A percentile compares a stretch with the other conserved stretches of the same genome.
phyloP scores from a whole-genome alignment of 164 flowering plant species.

The Liriodendron chinense region DNA sequence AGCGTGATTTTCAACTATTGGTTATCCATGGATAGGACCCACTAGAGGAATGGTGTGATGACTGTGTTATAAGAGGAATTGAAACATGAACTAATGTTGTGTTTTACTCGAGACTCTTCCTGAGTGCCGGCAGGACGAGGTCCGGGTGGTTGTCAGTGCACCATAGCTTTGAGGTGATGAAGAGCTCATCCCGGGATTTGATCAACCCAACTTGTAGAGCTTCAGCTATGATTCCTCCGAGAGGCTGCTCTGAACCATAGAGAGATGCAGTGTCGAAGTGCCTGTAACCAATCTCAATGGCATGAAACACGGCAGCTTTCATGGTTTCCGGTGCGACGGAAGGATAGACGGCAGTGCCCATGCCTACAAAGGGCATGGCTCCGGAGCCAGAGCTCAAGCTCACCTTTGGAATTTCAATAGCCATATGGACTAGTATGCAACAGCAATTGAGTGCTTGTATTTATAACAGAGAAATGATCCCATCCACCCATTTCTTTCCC shows the following conservation, averaged over 20 bases:
- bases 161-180: conserved; percentile 46
- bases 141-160: conserved; percentile 20
- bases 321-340: conserved; percentile 1
- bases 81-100: no score
- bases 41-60: neutral
- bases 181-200: conserved; percentile 27
- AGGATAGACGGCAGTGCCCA: conserved; percentile 14
- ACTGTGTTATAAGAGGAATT: conserved; percentile 20
- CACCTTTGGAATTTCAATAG: conserved; percentile 11
- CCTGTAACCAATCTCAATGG: conserved; percentile 32
- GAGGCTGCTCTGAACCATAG: conserved; percentile 27
- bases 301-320: conserved; percentile 13
- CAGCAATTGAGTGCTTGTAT: no score
- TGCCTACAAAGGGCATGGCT: conserved; percentile 20
- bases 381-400: conserved; percentile 13
- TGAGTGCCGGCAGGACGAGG: conserved; percentile 34
- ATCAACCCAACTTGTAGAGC: conserved; percentile 29
- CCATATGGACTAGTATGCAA: neutral
- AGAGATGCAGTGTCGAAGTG: conserved; percentile 35
- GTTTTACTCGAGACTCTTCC: conserved; percentile 24
- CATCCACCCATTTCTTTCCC: no score
- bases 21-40: no score
- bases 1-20: neutral
- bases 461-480: no score
- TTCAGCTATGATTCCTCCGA: conserved; percentile 31